Base-by-base conservation (phyloP, 257 asterid species). In the Paraleonurus japonicus region DNA sequence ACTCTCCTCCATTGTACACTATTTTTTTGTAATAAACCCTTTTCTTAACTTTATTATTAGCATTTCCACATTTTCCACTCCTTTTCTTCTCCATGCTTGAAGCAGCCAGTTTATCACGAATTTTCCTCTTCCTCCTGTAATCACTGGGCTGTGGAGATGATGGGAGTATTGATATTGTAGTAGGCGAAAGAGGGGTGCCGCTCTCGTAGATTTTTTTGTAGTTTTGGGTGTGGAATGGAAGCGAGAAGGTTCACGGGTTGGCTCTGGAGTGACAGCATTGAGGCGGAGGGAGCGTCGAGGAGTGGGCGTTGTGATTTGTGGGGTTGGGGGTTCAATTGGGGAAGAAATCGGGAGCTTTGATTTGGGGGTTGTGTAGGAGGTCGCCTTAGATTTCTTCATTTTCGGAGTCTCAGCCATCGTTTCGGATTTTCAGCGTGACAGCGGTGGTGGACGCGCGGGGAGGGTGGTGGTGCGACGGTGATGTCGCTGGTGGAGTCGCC, bases 211-310 rank as follows among this genome's bases (percentile, higher is more conserved):
- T n/a, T n/a, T 55, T 58, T 77, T 63, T 10, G 28, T 20, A 11
- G 70, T n/a, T 62, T 73, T 75, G 27, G 35, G 2, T 39, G 78
- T 48, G 61, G 85, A 80, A 5, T 70, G 65, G 2, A 33, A 48
- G 55, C 28, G 39, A 45, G 75, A 48, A 17, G 67, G 48, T n/a
- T 35, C 37, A 28, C 37, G 59, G 59, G 2, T 57, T 26, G 53
- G 51, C 53, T 41, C 65, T 10, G 79, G 83, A 2, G 89, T 48
- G 61, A 67, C 30, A 68, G 87, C 35, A 59, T 51, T 73, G 70
- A 76, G 79, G 61, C 96, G 98, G 74, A 81, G 76, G 43, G 96
- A 89, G 64, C 96, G 94, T 54, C 96, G 95, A 71, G 60, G 58
- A 51, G 22, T 70, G 27, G 85, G 84, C 4, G 81, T 69, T 23